phyloP scores from a whole-genome alignment of 2,329 filamentous ascomycete species.

The Pezicula carpinea region DNA sequence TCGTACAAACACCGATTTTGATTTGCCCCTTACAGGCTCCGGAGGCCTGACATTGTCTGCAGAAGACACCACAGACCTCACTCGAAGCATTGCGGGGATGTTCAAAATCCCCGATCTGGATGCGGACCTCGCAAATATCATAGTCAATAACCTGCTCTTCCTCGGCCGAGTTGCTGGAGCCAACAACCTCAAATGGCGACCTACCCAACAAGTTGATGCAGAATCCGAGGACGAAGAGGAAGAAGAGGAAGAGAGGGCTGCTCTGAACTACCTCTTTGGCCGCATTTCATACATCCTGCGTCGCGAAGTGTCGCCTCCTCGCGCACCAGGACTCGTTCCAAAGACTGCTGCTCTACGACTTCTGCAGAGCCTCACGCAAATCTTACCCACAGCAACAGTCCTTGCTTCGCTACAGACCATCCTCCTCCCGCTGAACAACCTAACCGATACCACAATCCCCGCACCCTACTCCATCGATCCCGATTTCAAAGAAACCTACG shows the following conservation, averaged over 20 bases:
- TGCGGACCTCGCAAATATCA: conserved; percentile 72
- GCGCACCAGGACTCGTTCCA: conserved; percentile 59
- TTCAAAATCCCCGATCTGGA: conserved; percentile 61
- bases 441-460: conserved; percentile 76
- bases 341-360: conserved; percentile 75
- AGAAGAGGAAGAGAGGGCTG: conserved; percentile 42
- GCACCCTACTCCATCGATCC: conserved; percentile 68
- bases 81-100: conserved; percentile 43
- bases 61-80: conserved; percentile 58
- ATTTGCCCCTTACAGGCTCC: conserved; percentile 62
- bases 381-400: conserved; percentile 53
- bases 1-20: conserved; percentile 49
- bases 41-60: conserved; percentile 64
- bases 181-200: conserved; percentile 46
- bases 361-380: conserved; percentile 63
- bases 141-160: conserved; percentile 78
- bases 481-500: conserved; percentile 63
- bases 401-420: conserved; percentile 59
- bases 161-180: conserved; percentile 62
- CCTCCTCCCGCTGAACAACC: conserved; percentile 68
- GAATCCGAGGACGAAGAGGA: conserved; percentile 37
- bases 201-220: conserved; percentile 37
- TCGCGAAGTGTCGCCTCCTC: conserved; percentile 62
- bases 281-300: conserved; percentile 76
- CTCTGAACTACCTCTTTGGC: conserved; percentile 71